These are phyloP conservation scores for Tausonia pullulans DNA, from an alignment of 1,284 basidiomycete genomes.

Conservation along the genomic window DNA sequence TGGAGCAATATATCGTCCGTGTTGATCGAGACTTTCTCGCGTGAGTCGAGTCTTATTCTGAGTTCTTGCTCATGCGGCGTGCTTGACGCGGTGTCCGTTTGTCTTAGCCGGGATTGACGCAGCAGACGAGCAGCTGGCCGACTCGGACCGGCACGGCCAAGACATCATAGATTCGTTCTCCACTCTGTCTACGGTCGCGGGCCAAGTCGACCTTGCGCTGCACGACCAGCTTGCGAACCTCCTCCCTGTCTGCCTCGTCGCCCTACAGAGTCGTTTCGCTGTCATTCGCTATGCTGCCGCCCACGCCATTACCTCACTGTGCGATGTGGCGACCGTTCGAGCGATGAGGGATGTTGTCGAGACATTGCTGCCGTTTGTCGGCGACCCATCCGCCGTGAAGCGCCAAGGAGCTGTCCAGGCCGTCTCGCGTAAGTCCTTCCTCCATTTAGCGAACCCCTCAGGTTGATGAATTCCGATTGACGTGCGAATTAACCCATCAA, in stretches of 20 bases:
- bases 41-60: no score
- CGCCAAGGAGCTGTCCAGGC: constrained; percentile 85
- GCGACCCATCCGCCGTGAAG: constrained; percentile 68
- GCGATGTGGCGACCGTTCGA: constrained; percentile 68
- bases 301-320: constrained; percentile 75
- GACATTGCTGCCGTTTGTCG: constrained; percentile 69
- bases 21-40: not conserved
- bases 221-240: constrained; percentile 58
- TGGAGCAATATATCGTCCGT: constrained; percentile 64
- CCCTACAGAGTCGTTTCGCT: constrained; percentile 70
- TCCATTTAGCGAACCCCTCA: no score
- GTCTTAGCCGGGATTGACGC: not conserved
- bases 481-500: constrained; percentile 28
- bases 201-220: constrained; percentile 60
- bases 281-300: constrained; percentile 83
- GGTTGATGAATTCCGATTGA: not conserved
- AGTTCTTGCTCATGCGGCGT: no score
- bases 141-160: constrained; percentile 51
- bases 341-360: constrained; percentile 82
- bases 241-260: constrained; percentile 63
- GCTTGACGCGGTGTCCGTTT: not conserved
- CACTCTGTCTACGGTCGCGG: constrained; percentile 70
- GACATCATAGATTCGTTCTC: constrained; percentile 88
- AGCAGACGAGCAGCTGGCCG: constrained; percentile 17
- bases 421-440: constrained; percentile 61